Evolutionary conservation across 2,329 filamentous ascomycete species (phyloP), one percentile per base, ranked within the genome.

Genomic region (Fusarium sp.): DNA sequence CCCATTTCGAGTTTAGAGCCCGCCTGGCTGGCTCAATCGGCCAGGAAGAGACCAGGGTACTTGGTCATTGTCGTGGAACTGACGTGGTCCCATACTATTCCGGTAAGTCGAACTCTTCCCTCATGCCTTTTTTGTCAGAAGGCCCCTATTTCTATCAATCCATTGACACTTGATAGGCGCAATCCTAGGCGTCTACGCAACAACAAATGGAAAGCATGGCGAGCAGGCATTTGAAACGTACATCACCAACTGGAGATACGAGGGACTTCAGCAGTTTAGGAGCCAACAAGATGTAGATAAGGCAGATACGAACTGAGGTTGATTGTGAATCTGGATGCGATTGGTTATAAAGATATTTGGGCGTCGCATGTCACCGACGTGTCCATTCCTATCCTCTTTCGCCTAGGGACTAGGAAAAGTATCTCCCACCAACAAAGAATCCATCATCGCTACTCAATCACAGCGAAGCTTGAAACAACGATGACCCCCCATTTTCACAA

Each of bases 181-280:
- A 1, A 79, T 90, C 13, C 65, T 90, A 0, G 88, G 88, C 0
- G 82, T 86, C 0, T 90, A 89, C 76, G 85, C 85, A 43, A 90
- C 88, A 6, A 87, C 81, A 22, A 90, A 90, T 72, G 88, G 87
- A 0, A 83, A 83, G 4, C 77, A 82, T n/a, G 84, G 83, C 1
- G 82, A 76, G 5, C 83, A 84, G 33, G 81, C 84, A n/a, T 72
- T 70, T 41, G 54, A 70, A 8, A 85, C 85, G 5, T 89, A 88
- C 75, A 78, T 89, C 50, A 84, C 81, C 4, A 81, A 84, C 22
- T 89, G 88, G 87, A 82, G 77, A 65, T 89, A 88, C 70, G 78
- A 71, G 1, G 67, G 69, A 3, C 31, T 64, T 13, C 37, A 41
- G 11, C 67, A 70, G n/a, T 63, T 70, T 2, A 64, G 52, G 22